These are phyloP conservation scores for Solanum ossicruentum DNA, from an alignment of 257 asterid genomes.

Conservation along the genomic window DNA sequence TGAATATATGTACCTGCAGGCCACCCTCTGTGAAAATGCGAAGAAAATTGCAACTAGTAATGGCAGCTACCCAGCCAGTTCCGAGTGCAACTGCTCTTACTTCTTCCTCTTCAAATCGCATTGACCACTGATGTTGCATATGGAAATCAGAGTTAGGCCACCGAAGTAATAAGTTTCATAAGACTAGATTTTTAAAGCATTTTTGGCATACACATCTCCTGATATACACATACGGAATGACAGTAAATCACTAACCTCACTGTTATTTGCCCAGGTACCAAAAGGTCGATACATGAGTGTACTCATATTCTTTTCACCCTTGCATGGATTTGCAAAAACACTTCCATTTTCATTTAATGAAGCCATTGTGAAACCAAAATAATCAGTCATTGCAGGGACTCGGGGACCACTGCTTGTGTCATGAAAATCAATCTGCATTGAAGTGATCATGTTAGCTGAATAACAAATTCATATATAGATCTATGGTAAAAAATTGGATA, in stretches of 20 bases:
- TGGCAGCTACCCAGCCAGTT: slow-evolving; percentile 82
- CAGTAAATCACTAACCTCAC: slow-evolving; percentile 47
- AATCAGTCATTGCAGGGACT: slow-evolving; percentile 91
- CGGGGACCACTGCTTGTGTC: slow-evolving; percentile 94
- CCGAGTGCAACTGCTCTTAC: slow-evolving; percentile 89
- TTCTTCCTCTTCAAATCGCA: slow-evolving; percentile 97
- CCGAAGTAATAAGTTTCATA: not conserved
- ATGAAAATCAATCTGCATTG: slow-evolving; percentile 86
- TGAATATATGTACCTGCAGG: slow-evolving; percentile 51
- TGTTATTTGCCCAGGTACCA: slow-evolving; percentile 89
- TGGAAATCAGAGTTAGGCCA: slow-evolving; percentile 11
- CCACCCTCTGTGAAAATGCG: slow-evolving; percentile 85
- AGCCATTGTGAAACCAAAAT: slow-evolving; percentile 98
- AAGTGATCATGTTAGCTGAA: slow-evolving; percentile 3
- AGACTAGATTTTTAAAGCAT: not conserved
- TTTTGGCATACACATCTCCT: not conserved
- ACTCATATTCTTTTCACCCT: slow-evolving; percentile 93
- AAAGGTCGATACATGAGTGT: slow-evolving; percentile 95
- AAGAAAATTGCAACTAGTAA: slow-evolving; percentile 80
- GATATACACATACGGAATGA: not conserved
- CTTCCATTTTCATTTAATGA: slow-evolving; percentile 72
- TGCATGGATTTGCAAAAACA: slow-evolving; percentile 92
- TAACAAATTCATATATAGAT: not conserved
- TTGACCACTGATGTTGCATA: slow-evolving; percentile 72
- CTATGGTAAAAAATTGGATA: not conserved